phyloP scores from a whole-genome alignment of 805 yeast genomes.

The Grigorovia yakushimaensis region DNA sequence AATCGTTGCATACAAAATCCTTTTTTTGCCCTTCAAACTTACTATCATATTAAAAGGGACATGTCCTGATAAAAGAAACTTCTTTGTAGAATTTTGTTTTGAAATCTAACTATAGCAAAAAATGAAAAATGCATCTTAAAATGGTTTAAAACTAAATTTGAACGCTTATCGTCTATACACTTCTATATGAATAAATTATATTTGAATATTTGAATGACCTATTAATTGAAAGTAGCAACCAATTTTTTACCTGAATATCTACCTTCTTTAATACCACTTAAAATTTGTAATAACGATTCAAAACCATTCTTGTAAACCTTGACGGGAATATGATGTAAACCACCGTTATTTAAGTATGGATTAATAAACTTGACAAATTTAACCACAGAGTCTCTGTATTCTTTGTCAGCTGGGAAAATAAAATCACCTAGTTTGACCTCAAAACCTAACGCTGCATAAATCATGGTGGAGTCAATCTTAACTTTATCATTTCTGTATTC shows the following conservation, averaged over 20 bases:
- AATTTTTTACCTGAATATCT: slow-evolving; percentile 23
- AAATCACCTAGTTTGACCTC: slow-evolving; percentile 21
- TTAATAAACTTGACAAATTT: slow-evolving; percentile 20
- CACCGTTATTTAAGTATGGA: slow-evolving; percentile 13
- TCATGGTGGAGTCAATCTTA: slow-evolving; percentile 24
- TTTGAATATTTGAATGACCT: too few species aligned
- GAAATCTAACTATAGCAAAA: too few species aligned
- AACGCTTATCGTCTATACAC: too few species aligned
- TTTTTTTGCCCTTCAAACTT: too few species aligned
- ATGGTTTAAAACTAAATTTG: too few species aligned
- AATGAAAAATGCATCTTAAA: too few species aligned
- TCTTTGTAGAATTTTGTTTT: too few species aligned
- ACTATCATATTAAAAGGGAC: too few species aligned
- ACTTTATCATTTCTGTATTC: slow-evolving; percentile 25
- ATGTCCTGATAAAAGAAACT: too few species aligned
- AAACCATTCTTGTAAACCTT: slow-evolving; percentile 23
- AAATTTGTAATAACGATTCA: slow-evolving; percentile 15
- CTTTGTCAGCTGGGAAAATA: slow-evolving; percentile 14
- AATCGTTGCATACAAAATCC: too few species aligned
- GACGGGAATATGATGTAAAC: slow-evolving; percentile 25
- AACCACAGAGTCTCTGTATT: slow-evolving; percentile 13
- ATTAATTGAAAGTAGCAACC: slow-evolving; percentile 10
- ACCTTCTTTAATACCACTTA: slow-evolving; percentile 15
- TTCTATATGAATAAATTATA: too few species aligned
- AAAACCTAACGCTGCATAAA: slow-evolving; percentile 30